Evolutionary conservation across 352 stramenopile species (phyloP).

Genomic region (Globisporangium rhizosaccharum): DNA sequence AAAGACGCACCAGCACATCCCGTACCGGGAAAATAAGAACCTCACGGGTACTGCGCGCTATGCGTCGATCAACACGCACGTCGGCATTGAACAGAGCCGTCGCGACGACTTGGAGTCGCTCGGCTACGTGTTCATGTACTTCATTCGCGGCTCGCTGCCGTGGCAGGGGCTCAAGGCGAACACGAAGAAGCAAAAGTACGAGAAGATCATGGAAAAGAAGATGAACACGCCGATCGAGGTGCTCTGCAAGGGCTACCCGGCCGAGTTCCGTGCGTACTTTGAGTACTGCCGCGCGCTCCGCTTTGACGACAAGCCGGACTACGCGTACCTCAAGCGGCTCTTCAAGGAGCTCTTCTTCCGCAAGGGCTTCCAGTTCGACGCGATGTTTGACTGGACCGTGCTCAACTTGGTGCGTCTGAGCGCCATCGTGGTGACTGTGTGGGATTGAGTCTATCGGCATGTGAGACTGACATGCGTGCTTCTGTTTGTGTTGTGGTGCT

Average conservation of each 20-base stretch:
- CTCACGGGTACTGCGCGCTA: constrained; percentile 96
- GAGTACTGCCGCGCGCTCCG: constrained; percentile 86
- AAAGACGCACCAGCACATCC: constrained; percentile 88
- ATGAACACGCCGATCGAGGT: constrained; percentile 92
- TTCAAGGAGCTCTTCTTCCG: constrained; percentile 99
- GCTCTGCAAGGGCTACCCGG: constrained; percentile 92
- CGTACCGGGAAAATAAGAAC: constrained; percentile 89
- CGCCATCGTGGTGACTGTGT: constrained; percentile 2
- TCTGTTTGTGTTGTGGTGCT: constrained; percentile 3
- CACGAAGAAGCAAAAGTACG: constrained; percentile 95
- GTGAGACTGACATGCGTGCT: constrained; percentile 2
- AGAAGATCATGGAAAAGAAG: constrained; percentile 99
- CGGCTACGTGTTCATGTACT: constrained; percentile 94
- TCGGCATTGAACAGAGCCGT: constrained; percentile 96
- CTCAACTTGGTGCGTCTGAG: constrained; percentile 67
- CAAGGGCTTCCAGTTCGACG: constrained; percentile 98
- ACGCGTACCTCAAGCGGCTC: constrained; percentile 90
- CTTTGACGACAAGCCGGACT: constrained; percentile 88
- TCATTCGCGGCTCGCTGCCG: constrained; percentile 92
- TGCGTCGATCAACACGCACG: constrained; percentile 98
- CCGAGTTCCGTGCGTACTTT: constrained; percentile 97
- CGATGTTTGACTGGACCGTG: constrained; percentile 99
- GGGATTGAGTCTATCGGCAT: not conserved
- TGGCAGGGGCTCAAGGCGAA: constrained; percentile 98
- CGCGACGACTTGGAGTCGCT: constrained; percentile 98